Base-by-base conservation (phyloP, 768 basidiomycete species). In the Amyloporia xantha region DNA sequence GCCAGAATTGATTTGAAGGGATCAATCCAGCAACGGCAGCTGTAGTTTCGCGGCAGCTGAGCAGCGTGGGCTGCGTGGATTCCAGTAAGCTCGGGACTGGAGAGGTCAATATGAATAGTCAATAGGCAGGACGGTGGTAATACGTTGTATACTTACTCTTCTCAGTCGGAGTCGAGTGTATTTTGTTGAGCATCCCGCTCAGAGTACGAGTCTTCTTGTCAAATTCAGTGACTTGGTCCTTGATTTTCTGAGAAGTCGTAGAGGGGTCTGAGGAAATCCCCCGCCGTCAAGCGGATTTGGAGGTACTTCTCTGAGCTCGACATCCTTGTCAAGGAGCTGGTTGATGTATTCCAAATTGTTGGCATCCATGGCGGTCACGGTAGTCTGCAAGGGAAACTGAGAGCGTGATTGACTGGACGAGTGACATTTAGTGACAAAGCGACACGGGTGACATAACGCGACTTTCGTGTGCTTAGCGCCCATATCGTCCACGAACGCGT, bases 1-100 rank as follows among this genome's bases (percentile, higher is more conserved):
- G 73, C 88, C 88, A 91, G 52, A 86, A 81, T 54, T 89, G 84
- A 55, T 84, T 79, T 25, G 70, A 71, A 24, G 88, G 88, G 21
- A 88, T 70, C 26, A 82, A 70, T 4, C 58, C 65, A 5, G 79
- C 81, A n/a, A 91, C 66, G 1, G 71, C 69, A 20, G 69, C 66
- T 9, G 63, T 74, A 6, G 70, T 74, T 17, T 73, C 76, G 49
- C 68, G 68, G 54, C 81, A 90, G 54, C 75, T 75, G 10, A 65
- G 59, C 24, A 90, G 60, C 7, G 78, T 67, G 1, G 84, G 81
- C 33, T 68, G 72, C 12, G 85, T 75, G 12, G 74, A 67, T 44
- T 76, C 74, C 26, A 89, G 62, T 4, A 91, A 69, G 15, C 66
- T 65, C 5, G 80, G 75, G 39, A 89, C 88, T 91, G 54, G 30